phyloP scores from a whole-genome alignment of 176 grass and related monocot genomes.

The Chloris gayana region DNA sequence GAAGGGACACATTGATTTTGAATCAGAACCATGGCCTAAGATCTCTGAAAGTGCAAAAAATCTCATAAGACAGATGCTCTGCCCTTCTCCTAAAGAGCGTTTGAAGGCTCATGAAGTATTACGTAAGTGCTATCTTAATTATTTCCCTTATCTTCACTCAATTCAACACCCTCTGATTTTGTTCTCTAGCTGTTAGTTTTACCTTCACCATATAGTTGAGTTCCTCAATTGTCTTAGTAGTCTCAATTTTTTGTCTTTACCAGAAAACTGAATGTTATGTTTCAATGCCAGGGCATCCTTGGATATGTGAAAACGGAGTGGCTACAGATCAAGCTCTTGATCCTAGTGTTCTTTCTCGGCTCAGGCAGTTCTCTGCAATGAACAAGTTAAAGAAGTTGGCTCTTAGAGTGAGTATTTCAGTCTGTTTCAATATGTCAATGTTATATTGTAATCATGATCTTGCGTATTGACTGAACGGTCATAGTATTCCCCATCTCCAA shows the following conservation, averaged over 20 bases:
- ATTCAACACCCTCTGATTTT: constrained; percentile 6
- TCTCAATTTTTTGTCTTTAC: not conserved
- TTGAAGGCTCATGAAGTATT: constrained; percentile 93
- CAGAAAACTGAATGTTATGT: constrained; percentile 9
- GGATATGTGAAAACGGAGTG: constrained; percentile 84
- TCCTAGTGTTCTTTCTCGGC: constrained; percentile 76
- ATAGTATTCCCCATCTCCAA: not conserved
- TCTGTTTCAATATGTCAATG: constrained; percentile 17
- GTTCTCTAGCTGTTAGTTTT: not conserved
- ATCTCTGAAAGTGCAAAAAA: constrained; percentile 94
- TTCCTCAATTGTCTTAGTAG: not conserved
- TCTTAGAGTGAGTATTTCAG: constrained; percentile 64
- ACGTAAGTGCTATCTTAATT: constrained; percentile 54
- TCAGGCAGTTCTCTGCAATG: constrained; percentile 90
- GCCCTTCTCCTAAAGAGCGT: constrained; percentile 65
- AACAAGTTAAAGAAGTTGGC: constrained; percentile 93
- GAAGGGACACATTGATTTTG: constrained; percentile 91
- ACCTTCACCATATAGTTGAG: not conserved
- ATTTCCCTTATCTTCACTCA: constrained; percentile 2
- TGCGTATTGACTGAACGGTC: not conserved
- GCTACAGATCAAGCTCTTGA: constrained; percentile 67
- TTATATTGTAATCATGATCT: not conserved
- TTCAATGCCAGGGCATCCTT: constrained; percentile 71
- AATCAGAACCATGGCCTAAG: constrained; percentile 75
- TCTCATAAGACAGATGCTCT: constrained; percentile 93